phyloP scores from a whole-genome alignment of 352 stramenopile genomes.

The Phytophthora hybrid region DNA sequence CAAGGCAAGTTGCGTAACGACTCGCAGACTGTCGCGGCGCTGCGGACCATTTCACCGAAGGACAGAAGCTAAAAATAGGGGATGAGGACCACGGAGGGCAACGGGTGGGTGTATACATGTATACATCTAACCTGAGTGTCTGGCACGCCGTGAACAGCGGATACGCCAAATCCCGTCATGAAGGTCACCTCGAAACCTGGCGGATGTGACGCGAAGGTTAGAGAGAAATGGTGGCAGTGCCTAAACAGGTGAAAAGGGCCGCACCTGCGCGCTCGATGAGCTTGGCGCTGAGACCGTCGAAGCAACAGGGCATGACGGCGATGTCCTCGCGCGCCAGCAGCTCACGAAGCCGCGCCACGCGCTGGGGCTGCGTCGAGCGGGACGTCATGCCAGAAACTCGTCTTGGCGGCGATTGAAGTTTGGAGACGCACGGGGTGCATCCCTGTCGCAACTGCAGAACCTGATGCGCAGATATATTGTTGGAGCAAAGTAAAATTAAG shows the following conservation, averaged over 20 bases:
- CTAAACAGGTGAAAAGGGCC: not conserved
- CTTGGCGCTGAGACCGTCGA: slow-evolving; percentile 91
- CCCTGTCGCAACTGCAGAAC: too few relatives aligned
- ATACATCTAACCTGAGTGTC: slow-evolving; percentile 81
- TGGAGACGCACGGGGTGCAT: not conserved
- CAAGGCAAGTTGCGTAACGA: slow-evolving; percentile 52
- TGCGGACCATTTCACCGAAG: slow-evolving; percentile 67
- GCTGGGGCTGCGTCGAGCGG: slow-evolving; percentile 52
- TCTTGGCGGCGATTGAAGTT: slow-evolving; percentile 10
- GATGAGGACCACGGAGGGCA: slow-evolving; percentile 65
- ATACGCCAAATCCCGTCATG: slow-evolving; percentile 95
- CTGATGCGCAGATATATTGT: too few relatives aligned
- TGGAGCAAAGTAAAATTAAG: too few relatives aligned
- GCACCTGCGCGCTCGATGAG: slow-evolving; percentile 77
- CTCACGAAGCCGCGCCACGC: slow-evolving; percentile 55
- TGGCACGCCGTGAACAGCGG: slow-evolving; percentile 84
- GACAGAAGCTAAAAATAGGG: slow-evolving; percentile 53
- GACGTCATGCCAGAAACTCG: not conserved
- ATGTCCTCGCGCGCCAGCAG: slow-evolving; percentile 64
- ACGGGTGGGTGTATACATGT: not conserved
- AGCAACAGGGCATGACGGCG: slow-evolving; percentile 91
- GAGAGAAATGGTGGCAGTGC: not conserved
- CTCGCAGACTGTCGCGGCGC: slow-evolving; percentile 53
- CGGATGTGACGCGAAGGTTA: slow-evolving; percentile 3
- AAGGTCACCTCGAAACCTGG: slow-evolving; percentile 91